Evolutionary conservation across 192 early-diverging fungal species (phyloP).

Genomic region (Podila epicladia): DNA sequence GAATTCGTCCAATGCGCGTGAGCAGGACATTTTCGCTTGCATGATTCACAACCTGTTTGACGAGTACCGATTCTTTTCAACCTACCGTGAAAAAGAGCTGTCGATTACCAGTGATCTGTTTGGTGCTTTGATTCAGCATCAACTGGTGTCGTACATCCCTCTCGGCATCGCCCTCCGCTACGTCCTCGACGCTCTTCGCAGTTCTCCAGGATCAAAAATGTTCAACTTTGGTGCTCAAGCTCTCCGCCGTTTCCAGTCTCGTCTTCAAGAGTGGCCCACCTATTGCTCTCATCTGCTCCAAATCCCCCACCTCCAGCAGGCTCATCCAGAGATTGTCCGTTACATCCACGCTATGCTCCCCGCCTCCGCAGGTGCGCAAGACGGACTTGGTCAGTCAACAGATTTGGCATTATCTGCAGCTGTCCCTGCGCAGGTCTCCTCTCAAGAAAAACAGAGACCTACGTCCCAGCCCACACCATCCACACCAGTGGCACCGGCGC

Average conservation of each 20-base stretch:
- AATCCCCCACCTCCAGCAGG: conserved; percentile 83
- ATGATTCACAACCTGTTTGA: conserved; percentile 96
- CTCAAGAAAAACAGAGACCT: conserved; percentile 23
- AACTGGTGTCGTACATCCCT: conserved; percentile 80
- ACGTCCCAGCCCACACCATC: conserved; percentile 7
- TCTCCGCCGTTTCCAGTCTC: conserved; percentile 80
- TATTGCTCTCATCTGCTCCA: conserved; percentile 87
- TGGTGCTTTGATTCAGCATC: conserved; percentile 89
- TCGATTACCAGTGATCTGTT: conserved; percentile 90
- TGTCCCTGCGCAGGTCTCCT: conserved; percentile 2
- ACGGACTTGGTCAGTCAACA: conserved; percentile 16
- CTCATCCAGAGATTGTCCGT: conserved; percentile 76
- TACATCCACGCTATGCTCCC: conserved; percentile 64
- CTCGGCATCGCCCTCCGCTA: conserved; percentile 91
- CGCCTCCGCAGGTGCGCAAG: conserved; percentile 40
- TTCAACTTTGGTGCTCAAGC: conserved; percentile 93
- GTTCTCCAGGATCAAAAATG: conserved; percentile 79
- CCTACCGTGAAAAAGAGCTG: conserved; percentile 94
- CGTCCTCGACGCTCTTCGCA: conserved; percentile 88
- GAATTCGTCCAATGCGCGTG: conserved; percentile 75
- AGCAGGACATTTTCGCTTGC: conserved; percentile 87
- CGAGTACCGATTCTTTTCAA: conserved; percentile 93
- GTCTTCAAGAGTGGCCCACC: conserved; percentile 91
- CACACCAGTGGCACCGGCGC: conserved; percentile 35
- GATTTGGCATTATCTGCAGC: conserved; percentile 41